Percentiles rank a stretch among this genome's conserved stretches.
Conservation (phyloP, 257 asterid genomes). For the Scutellaria barbata region DNA sequence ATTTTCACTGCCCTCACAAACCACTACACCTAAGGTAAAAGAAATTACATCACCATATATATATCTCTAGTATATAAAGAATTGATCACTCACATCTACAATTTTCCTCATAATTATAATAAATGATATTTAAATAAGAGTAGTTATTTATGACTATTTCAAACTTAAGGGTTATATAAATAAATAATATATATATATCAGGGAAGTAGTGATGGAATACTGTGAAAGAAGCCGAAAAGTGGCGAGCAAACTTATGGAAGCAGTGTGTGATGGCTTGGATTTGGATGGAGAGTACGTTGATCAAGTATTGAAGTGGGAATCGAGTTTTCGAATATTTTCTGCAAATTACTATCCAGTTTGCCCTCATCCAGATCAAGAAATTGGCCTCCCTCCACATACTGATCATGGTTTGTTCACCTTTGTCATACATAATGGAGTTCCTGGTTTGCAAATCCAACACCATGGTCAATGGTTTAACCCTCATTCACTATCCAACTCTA, state of each 20-base stretch:
- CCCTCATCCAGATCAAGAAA: slow-evolving; percentile 50
- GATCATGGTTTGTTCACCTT: slow-evolving; percentile 50
- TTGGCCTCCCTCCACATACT: slow-evolving; percentile 53
- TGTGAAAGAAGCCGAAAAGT: slow-evolving; percentile 27
- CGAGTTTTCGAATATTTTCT: slow-evolving; percentile 43
- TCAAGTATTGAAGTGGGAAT: slow-evolving; percentile 38
- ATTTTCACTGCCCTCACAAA: slow-evolving; percentile 49
- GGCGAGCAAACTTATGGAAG: slow-evolving; percentile 32
- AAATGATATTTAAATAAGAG: no score
- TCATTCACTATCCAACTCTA: slow-evolving; percentile 37
- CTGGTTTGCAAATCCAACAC: slow-evolving; percentile 48
- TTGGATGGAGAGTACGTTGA: slow-evolving; percentile 31
- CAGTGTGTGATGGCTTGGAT: slow-evolving; percentile 27
- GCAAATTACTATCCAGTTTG: slow-evolving; percentile 50
- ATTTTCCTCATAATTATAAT: no score
- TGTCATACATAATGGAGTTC: slow-evolving; percentile 45
- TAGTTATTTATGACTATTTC: no score
- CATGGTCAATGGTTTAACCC: slow-evolving; percentile 44
- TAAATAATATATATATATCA: no score
- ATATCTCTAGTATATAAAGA: no score
- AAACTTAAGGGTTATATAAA: no score
- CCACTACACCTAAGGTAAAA: slow-evolving; percentile 43
- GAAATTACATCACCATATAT: no score
- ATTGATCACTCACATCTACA: no score
- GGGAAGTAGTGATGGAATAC: slow-evolving; percentile 42